phyloP scores from a whole-genome alignment of 129 eudicot species.

The Chrysanthemum makinoi region DNA sequence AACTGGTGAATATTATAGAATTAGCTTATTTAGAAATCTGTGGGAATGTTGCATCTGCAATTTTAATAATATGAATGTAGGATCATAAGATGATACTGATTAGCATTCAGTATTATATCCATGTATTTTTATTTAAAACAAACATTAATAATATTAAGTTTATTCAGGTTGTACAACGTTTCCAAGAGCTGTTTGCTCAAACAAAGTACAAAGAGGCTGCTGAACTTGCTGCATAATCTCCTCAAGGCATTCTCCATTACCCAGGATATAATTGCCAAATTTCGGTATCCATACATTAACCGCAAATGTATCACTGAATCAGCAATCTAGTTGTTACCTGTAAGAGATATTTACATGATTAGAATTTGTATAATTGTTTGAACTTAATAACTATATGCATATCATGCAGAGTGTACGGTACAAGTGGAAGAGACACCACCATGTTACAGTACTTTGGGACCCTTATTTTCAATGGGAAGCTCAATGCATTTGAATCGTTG shows the following conservation, averaged over 20 bases:
- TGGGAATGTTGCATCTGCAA: too few species aligned
- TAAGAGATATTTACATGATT: not conserved
- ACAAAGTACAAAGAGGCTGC: slow-evolving; percentile 99
- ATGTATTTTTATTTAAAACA: too few species aligned
- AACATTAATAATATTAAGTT: slow-evolving; percentile 19
- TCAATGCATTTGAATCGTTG: slow-evolving; percentile 92
- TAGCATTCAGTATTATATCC: too few species aligned
- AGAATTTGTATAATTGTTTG: not conserved
- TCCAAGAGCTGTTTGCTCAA: slow-evolving; percentile 97
- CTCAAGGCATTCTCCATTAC: slow-evolving; percentile 96
- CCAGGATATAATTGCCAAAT: slow-evolving; percentile 94
- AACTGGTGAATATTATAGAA: too few species aligned
- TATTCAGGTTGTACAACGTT: slow-evolving; percentile 90
- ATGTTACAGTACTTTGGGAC: slow-evolving; percentile 95
- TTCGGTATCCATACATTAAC: slow-evolving; percentile 50
- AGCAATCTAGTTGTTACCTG: too few species aligned
- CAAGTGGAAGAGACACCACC: slow-evolving; percentile 99
- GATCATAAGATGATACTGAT: too few species aligned
- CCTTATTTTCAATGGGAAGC: slow-evolving; percentile 78
- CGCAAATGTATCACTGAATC: too few species aligned
- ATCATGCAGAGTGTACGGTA: slow-evolving; percentile 87
- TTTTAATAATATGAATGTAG: too few species aligned
- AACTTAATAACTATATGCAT: not conserved
- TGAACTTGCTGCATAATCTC: slow-evolving; percentile 99
- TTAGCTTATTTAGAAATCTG: too few species aligned